Conservation (phyloP, 1,284 basidiomycete genomes). For the Puccinia triticina region DNA sequence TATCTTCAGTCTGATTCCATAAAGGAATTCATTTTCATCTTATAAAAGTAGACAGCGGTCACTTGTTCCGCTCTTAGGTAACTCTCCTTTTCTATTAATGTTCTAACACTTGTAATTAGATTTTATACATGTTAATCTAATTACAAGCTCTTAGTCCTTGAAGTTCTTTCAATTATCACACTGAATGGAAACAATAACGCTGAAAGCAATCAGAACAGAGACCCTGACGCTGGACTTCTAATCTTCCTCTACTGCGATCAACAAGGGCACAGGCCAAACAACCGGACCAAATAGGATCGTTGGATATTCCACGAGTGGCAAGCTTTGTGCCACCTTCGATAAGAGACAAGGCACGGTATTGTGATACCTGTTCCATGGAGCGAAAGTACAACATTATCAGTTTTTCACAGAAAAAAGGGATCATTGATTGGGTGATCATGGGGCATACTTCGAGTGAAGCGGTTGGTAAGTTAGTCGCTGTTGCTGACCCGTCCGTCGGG, state of each 20-base stretch:
- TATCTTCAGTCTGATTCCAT: too few species aligned
- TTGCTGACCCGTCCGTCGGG: neutral
- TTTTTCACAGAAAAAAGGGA: neutral
- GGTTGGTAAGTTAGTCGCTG: conserved; percentile 25
- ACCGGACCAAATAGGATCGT: conserved; percentile 29
- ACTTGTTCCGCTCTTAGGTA: too few species aligned
- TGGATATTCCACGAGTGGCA: conserved; percentile 31
- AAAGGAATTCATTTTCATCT: too few species aligned
- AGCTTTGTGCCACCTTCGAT: conserved; percentile 15
- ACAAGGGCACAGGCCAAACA: conserved; percentile 35
- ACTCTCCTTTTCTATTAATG: too few species aligned
- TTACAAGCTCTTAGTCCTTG: too few species aligned
- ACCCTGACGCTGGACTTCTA: neutral
- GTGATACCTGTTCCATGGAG: neutral
- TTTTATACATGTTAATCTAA: too few species aligned
- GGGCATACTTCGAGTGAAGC: neutral
- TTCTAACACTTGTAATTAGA: too few species aligned
- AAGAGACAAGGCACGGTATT: neutral
- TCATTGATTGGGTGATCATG: neutral
- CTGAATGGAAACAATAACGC: conserved; percentile 21
- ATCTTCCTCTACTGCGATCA: conserved; percentile 9
- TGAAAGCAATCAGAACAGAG: conserved; percentile 14
- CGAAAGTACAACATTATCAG: neutral
- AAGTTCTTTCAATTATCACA: neutral
- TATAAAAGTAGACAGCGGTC: too few species aligned